Conservation (phyloP, 495 filamentous ascomycete genomes). For the Lasiosphaeria miniovina region DNA sequence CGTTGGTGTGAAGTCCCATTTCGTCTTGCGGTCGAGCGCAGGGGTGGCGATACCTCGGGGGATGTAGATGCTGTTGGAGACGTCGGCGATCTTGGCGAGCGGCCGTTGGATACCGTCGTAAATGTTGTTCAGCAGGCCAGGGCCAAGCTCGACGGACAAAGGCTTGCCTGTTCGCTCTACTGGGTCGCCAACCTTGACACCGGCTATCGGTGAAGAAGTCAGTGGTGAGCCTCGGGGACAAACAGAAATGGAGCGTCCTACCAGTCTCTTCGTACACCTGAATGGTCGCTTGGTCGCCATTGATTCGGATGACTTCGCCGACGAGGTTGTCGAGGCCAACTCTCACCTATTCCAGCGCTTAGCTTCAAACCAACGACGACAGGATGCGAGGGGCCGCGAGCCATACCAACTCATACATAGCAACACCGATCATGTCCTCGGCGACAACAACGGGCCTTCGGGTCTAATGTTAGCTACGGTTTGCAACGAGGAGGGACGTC, state of each 20-base stretch:
- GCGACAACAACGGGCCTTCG: slow-evolving; percentile 90
- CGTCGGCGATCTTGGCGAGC: slow-evolving; percentile 73
- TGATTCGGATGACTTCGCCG: slow-evolving; percentile 97
- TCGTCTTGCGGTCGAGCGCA: slow-evolving; percentile 78
- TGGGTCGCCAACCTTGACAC: slow-evolving; percentile 93
- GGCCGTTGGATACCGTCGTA: slow-evolving; percentile 99
- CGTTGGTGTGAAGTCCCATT: slow-evolving; percentile 92
- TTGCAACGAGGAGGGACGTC: slow-evolving; percentile 1
- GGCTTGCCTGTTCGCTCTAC: slow-evolving; percentile 89
- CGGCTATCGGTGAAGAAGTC: slow-evolving; percentile 54
- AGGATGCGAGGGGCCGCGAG: not conserved
- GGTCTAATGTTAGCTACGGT: slow-evolving; percentile 22
- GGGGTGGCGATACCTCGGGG: slow-evolving; percentile 91
- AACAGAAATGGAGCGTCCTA: slow-evolving; percentile 38
- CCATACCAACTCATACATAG: slow-evolving; percentile 93
- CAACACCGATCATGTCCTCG: slow-evolving; percentile 97
- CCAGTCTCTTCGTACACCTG: slow-evolving; percentile 99
- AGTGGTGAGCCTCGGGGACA: slow-evolving; percentile 12
- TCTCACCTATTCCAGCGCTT: slow-evolving; percentile 56
- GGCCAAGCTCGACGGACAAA: slow-evolving; percentile 93
- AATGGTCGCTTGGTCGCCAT: slow-evolving; percentile 89
- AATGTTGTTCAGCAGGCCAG: slow-evolving; percentile 97
- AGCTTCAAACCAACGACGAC: not conserved
- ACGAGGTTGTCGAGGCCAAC: slow-evolving; percentile 88
- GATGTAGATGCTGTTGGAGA: slow-evolving; percentile 88